Conservation (phyloP, 2,329 filamentous ascomycete species). For the Phaeophleospora eucalypticola region DNA sequence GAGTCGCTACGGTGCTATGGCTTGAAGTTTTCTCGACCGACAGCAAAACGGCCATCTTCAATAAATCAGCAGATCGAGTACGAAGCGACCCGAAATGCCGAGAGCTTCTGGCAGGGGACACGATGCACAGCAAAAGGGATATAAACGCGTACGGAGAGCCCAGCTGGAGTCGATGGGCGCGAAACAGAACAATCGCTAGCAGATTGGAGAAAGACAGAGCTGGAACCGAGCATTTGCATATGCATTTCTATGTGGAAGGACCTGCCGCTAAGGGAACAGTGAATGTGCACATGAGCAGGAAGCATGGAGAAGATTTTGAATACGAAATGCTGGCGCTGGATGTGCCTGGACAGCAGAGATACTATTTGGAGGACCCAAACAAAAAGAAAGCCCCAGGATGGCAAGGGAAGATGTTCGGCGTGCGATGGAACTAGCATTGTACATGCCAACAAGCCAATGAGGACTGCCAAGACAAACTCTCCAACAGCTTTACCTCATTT, state of each 20-base stretch:
- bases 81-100: conserved; percentile 67
- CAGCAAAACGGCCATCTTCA: conserved; percentile 84
- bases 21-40: conserved; percentile 77
- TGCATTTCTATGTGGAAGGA: conserved; percentile 85
- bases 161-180: conserved; percentile 75
- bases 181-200: conserved; percentile 53
- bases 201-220: conserved; percentile 61
- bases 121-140: conserved; percentile 53
- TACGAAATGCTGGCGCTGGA: conserved; percentile 80
- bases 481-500: too few relatives aligned
- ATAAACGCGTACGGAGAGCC: conserved; percentile 79
- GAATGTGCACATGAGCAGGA: conserved; percentile 71
- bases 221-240: conserved; percentile 74
- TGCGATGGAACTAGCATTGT: conserved; percentile 49
- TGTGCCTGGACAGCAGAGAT: conserved; percentile 61
- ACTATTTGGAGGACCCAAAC: conserved; percentile 63
- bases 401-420: conserved; percentile 54
- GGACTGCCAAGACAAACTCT: too few relatives aligned
- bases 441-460: too few relatives aligned
- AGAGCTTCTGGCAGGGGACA: conserved; percentile 65
- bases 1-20: conserved; percentile 74
- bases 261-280: conserved; percentile 69
- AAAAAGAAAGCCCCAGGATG: conserved; percentile 38
- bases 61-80: conserved; percentile 76
- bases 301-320: conserved; percentile 60